These are phyloP conservation scores for Lophiotrema nucula DNA, from an alignment of 495 filamentous ascomycete genomes.

Conservation along the genomic window DNA sequence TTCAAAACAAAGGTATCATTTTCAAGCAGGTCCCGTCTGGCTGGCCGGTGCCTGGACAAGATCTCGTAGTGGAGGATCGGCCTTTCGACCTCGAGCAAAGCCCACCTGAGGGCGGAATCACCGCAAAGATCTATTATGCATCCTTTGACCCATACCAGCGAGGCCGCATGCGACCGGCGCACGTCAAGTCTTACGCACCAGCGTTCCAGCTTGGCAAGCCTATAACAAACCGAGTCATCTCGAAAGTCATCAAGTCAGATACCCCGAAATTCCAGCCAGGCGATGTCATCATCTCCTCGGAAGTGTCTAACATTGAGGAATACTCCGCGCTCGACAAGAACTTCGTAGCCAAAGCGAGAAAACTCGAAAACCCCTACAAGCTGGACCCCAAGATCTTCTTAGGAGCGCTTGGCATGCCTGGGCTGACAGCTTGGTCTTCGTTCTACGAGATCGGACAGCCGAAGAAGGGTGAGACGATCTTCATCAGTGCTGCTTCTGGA, in stretches of 20 bases:
- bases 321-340: slow-evolving; percentile 37
- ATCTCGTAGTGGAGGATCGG: slow-evolving; percentile 67
- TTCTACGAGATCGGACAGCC: slow-evolving; percentile 82
- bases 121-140: slow-evolving; percentile 69
- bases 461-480: slow-evolving; percentile 85
- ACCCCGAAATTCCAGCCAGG: slow-evolving; percentile 39
- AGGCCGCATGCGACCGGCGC: slow-evolving; percentile 52
- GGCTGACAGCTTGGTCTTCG: slow-evolving; percentile 77
- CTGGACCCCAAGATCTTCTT: slow-evolving; percentile 64
- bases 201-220: slow-evolving; percentile 43
- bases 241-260: slow-evolving; percentile 40
- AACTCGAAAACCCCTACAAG: slow-evolving; percentile 59
- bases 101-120: slow-evolving; percentile 67
- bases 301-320: slow-evolving; percentile 34
- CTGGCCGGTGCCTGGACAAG: slow-evolving; percentile 67
- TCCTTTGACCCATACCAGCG: slow-evolving; percentile 91
- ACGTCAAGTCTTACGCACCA: slow-evolving; percentile 42
- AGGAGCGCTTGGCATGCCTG: slow-evolving; percentile 83
- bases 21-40: slow-evolving; percentile 71
- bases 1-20: slow-evolving; percentile 75
- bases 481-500: slow-evolving; percentile 76
- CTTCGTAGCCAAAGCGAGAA: slow-evolving; percentile 11
- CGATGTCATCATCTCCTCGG: slow-evolving; percentile 31
- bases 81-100: slow-evolving; percentile 64
- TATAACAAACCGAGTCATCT: slow-evolving; percentile 42